Evolutionary conservation across 2,329 filamentous ascomycete species (phyloP).

Genomic region (Microcera coccophila): DNA sequence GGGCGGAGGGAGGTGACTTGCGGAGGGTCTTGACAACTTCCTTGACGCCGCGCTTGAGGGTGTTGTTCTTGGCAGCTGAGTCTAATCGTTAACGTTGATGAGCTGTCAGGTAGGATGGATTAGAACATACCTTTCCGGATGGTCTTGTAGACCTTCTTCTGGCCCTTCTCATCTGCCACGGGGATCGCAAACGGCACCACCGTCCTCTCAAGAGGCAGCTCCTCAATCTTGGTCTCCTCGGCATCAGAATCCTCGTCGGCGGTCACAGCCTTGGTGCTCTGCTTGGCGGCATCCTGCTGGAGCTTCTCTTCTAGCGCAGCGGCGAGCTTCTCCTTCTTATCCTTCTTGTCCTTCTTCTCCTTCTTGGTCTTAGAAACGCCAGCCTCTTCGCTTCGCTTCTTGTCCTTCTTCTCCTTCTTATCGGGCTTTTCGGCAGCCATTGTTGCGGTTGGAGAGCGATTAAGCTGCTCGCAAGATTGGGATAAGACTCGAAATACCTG

Average conservation of each 20-base stretch:
- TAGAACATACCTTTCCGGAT: conserved; percentile 51
- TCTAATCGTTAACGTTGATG: conserved; percentile 14
- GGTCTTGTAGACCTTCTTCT: conserved; percentile 58
- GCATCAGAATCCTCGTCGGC: conserved; percentile 44
- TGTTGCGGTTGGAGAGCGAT: conserved; percentile 24
- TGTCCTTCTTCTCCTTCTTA: conserved; percentile 56
- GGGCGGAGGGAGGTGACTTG: conserved; percentile 74
- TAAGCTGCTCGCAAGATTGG: background rate
- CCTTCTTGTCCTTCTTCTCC: conserved; percentile 64
- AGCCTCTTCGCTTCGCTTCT: conserved; percentile 54
- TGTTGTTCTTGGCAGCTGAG: conserved; percentile 88
- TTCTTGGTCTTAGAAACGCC: conserved; percentile 54
- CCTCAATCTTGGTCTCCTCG: conserved; percentile 43
- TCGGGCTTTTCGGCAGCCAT: conserved; percentile 49
- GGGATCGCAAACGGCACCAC: conserved; percentile 82
- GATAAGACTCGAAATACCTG: conserved; percentile 4
- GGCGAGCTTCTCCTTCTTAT: conserved; percentile 70
- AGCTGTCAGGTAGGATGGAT: background rate
- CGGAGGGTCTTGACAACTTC: conserved; percentile 98
- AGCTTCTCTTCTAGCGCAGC: conserved; percentile 63
- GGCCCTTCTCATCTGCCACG: conserved; percentile 72
- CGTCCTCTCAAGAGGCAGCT: conserved; percentile 47
- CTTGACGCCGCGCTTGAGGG: conserved; percentile 96
- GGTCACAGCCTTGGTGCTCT: conserved; percentile 33
- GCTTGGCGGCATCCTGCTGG: conserved; percentile 50